A percentile compares a stretch with the other conserved stretches of the same genome.
These are phyloP conservation scores for Podospora fimiseda DNA, from an alignment of 495 filamentous ascomycete genomes.

Conservation along the genomic window DNA sequence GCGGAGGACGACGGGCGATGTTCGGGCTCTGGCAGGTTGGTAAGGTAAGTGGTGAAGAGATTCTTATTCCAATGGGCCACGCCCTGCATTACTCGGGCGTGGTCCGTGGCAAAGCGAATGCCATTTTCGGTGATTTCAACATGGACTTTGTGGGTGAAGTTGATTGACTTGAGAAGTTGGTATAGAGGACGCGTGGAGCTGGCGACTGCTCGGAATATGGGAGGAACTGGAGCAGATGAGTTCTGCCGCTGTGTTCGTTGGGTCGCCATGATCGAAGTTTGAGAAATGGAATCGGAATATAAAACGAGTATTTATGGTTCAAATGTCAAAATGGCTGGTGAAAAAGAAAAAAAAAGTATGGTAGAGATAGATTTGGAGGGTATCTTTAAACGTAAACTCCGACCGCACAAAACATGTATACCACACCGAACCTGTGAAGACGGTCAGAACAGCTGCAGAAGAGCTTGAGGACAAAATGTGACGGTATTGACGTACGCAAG, in stretches of 20 bases:
- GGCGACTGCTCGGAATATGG: slow-evolving; percentile 76
- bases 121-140: slow-evolving; percentile 79
- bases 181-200: slow-evolving; percentile 82
- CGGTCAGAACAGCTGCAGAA: slow-evolving; percentile 12
- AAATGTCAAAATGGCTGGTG: neutral
- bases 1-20: slow-evolving; percentile 11
- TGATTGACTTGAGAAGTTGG: slow-evolving; percentile 82
- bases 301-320: slow-evolving; percentile 3
- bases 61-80: slow-evolving; percentile 66
- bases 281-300: neutral
- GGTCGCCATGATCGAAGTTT: slow-evolving; percentile 11
- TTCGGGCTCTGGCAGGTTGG: slow-evolving; percentile 33
- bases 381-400: slow-evolving; percentile 91
- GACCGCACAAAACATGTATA: slow-evolving; percentile 97
- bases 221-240: slow-evolving; percentile 22
- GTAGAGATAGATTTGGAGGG: slow-evolving; percentile 35
- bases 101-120: slow-evolving; percentile 78
- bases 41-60: slow-evolving; percentile 79
- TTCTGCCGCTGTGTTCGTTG: neutral
- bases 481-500: slow-evolving; percentile 63
- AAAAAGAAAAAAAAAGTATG: slow-evolving; percentile 23
- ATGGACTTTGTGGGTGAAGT: slow-evolving; percentile 72
- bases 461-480: neutral
- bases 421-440: slow-evolving; percentile 72
- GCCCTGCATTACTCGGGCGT: slow-evolving; percentile 78